phyloP scores from a whole-genome alignment of 306 rosid species.

The Cicer pinnatifidum region DNA sequence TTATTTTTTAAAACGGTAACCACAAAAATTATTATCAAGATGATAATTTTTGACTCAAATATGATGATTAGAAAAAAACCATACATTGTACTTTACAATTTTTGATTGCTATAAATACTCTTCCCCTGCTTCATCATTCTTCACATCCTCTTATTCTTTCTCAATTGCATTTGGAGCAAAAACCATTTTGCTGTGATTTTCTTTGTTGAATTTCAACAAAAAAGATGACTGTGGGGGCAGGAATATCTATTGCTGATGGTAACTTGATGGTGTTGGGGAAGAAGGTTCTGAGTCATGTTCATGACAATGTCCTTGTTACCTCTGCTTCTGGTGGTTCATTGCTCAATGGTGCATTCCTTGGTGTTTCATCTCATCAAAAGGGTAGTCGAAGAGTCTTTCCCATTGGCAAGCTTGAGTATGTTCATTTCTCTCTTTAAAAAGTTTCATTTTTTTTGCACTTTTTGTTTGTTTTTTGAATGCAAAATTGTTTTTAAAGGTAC shows the following conservation, averaged over 20 bases:
- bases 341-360: slow-evolving; percentile 78
- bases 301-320: slow-evolving; percentile 59
- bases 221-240: slow-evolving; percentile 86
- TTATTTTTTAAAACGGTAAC: not conserved
- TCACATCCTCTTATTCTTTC: not conserved
- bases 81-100: not conserved
- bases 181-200: not conserved
- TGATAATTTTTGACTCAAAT: not conserved
- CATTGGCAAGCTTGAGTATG: slow-evolving; percentile 74
- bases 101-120: slow-evolving; percentile 26
- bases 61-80: not conserved
- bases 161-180: slow-evolving; percentile 11
- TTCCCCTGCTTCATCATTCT: not conserved
- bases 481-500: not conserved
- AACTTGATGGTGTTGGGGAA: slow-evolving; percentile 74
- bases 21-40: not conserved
- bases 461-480: not conserved
- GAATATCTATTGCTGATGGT: slow-evolving; percentile 64
- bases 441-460: not conserved
- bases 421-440: not conserved
- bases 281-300: slow-evolving; percentile 60
- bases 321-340: slow-evolving; percentile 66
- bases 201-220: not conserved
- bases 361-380: slow-evolving; percentile 62
- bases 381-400: slow-evolving; percentile 78